These are phyloP conservation scores for Aspergillus bridgeri DNA, from an alignment of 495 filamentous ascomycete species.

Conservation along the genomic window DNA sequence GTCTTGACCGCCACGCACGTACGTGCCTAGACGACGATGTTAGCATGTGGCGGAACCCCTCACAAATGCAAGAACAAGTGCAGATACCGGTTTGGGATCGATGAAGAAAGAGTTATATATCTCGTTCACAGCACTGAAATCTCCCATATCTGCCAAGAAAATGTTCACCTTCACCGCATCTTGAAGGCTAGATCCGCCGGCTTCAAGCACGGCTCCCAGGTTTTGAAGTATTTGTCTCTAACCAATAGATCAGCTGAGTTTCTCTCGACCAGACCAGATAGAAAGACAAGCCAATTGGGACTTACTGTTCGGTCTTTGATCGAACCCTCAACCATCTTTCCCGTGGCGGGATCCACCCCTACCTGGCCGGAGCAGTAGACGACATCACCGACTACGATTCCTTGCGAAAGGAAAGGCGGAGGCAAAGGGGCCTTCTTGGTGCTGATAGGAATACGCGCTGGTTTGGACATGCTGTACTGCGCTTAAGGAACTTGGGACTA, in stretches of 20 bases:
- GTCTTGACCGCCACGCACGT: slow-evolving; percentile 68
- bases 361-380: slow-evolving; percentile 48
- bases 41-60: neutral
- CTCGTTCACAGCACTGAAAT: slow-evolving; percentile 63
- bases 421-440: slow-evolving; percentile 37
- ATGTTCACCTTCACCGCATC: slow-evolving; percentile 69
- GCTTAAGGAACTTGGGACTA: neutral
- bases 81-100: slow-evolving; percentile 49
- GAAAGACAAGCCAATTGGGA: neutral
- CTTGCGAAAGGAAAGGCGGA: slow-evolving; percentile 44
- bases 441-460: slow-evolving; percentile 26
- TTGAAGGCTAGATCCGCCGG: slow-evolving; percentile 56
- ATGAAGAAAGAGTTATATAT: slow-evolving; percentile 54
- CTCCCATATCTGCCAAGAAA: slow-evolving; percentile 66
- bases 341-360: slow-evolving; percentile 48
- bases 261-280: neutral
- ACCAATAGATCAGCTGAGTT: neutral
- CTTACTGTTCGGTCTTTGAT: slow-evolving; percentile 55
- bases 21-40: slow-evolving; percentile 32
- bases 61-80: neutral
- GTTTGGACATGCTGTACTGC: slow-evolving; percentile 8
- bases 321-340: slow-evolving; percentile 46
- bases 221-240: slow-evolving; percentile 56
- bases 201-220: slow-evolving; percentile 61
- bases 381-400: slow-evolving; percentile 39